phyloP scores from a whole-genome alignment of 768 basidiomycete species.

The Filobasidium floriforme region DNA sequence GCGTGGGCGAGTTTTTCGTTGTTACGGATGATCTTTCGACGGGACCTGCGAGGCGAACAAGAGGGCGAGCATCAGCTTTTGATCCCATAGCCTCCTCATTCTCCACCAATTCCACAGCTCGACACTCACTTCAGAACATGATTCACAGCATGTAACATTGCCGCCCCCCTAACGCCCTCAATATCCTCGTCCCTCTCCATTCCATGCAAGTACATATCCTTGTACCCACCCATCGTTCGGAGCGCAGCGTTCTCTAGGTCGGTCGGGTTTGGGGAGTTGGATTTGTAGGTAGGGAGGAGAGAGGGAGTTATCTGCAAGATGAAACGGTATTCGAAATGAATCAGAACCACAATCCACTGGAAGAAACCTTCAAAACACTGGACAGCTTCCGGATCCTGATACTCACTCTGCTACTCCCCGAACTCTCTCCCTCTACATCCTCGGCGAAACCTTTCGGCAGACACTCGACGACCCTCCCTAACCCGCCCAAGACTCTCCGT shows the following conservation, averaged over 20 bases:
- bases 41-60: constrained; percentile 58
- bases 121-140: constrained; percentile 73
- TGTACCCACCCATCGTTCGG: constrained; percentile 56
- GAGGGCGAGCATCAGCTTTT: neutral
- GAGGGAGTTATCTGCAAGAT: constrained; percentile 35
- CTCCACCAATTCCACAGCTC: neutral
- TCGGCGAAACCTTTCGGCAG: constrained; percentile 5
- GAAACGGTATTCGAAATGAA: no score
- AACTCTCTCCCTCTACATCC: neutral
- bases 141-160: constrained; percentile 72
- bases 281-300: constrained; percentile 54
- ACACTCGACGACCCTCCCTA: constrained; percentile 54
- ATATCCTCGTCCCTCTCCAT: constrained; percentile 59
- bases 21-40: constrained; percentile 80
- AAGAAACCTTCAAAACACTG: no score
- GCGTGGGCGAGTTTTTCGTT: constrained; percentile 81
- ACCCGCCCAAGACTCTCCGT: constrained; percentile 52
- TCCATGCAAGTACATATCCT: constrained; percentile 69
- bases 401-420: constrained; percentile 9
- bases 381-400: no score
- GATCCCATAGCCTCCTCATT: neutral
- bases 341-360: no score
- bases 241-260: constrained; percentile 34
- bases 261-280: constrained; percentile 27
- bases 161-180: constrained; percentile 58